Base-by-base conservation (phyloP, 306 rosid genomes). In the Sophora flavescens region DNA sequence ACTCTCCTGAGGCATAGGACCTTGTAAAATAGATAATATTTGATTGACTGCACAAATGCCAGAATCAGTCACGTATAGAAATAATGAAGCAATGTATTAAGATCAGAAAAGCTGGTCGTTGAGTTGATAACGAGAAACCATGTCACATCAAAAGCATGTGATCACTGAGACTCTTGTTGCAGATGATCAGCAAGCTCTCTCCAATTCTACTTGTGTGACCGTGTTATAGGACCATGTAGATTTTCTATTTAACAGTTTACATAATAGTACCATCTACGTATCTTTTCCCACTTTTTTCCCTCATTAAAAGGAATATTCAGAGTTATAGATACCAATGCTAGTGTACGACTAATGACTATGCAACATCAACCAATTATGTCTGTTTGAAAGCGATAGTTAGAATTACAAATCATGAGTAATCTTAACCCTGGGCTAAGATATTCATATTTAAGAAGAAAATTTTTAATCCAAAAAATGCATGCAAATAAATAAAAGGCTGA, bases 21-120 rank as follows among this genome's bases (percentile, higher is more conserved):
- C 83, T 74, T 87, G 96, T 75, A 94, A 86, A 76, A 87, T 68
- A 65, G 89, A 87, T 90, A 94, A 78, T 68, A 94, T 94, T 80
- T 88, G 90, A 82, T 71, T 64, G 77, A 78, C 97, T 94, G 93
- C 96, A 87, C 58, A 78, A 65, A 60, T 60, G 61, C 52, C 78
- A 81, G 35, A 75, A 78, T 79, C 72, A 72, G 70, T 39, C 47
- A 30, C 22, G 57, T 26, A n/a, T 13, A 66, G 47, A 64, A 60
- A 61, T 67, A 53, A 63, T 18, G 56, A 80, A 68, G 68, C 59
- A 53, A 39, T 65, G 47, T 52, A 32, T 65, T 53, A 60, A 68
- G 65, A 50, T 33, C 81, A 63, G 63, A 57, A 79, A 79, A 59
- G 33, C 15, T 26, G 52, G 33, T 74, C 39, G 2, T 8, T 13